These are phyloP conservation scores for Plasmodium sp. DNA, from an alignment of 169 alveolate genomes.

Conservation along the genomic window DNA sequence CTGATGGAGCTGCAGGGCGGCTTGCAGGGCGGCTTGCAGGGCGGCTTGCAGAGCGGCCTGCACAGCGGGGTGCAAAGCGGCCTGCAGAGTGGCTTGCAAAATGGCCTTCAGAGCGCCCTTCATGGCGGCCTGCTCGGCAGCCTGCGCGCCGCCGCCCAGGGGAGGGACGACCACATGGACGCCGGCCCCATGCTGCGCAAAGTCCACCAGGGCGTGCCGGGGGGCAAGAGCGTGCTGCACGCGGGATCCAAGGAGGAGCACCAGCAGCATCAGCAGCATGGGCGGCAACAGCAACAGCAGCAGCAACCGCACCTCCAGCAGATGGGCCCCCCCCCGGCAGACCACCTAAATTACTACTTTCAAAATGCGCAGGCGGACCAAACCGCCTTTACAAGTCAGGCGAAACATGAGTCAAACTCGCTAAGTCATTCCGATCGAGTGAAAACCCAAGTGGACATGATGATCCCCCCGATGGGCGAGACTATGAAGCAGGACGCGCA, in stretches of 20 bases:
- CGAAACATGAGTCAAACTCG: neutral
- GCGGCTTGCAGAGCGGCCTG: neutral
- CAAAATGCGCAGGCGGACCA: slow-evolving; percentile 23
- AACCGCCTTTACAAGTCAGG: neutral
- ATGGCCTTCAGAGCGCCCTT: neutral
- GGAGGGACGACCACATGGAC: neutral
- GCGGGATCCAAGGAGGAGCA: neutral
- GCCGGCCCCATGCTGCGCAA: neutral
- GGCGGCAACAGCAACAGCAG: neutral
- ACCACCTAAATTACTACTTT: slow-evolving; percentile 15
- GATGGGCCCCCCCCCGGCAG: slow-evolving; percentile 12
- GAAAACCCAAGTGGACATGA: neutral
- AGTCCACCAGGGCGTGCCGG: neutral
- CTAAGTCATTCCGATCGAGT: neutral
- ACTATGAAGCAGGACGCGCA: neutral
- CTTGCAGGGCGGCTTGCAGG: neutral
- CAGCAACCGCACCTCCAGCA: too few relatives aligned
- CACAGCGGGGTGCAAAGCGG: neutral
- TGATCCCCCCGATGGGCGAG: neutral
- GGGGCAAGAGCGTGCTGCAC: neutral
- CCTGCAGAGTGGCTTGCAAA: neutral
- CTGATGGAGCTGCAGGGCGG: neutral
- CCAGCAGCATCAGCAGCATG: slow-evolving; percentile 26
- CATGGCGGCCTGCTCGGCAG: neutral
- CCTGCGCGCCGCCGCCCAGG: neutral